phyloP scores from a whole-genome alignment of 805 yeast genomes.

The Candida mattraensis region DNA sequence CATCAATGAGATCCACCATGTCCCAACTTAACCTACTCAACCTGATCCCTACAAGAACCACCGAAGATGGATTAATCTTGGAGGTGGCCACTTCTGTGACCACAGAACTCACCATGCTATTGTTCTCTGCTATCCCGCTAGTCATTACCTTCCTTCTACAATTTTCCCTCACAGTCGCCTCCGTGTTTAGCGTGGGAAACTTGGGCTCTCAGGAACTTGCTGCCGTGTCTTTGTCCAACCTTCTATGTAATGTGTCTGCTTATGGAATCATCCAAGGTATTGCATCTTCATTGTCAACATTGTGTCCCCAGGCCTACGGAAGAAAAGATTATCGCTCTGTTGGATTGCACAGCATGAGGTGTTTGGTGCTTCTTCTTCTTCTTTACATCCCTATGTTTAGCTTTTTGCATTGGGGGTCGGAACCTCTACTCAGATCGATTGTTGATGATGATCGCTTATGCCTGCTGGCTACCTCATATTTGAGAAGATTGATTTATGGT shows the following conservation, averaged over 20 bases:
- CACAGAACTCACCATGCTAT: slow-evolving; percentile 40
- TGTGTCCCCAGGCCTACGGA: slow-evolving; percentile 63
- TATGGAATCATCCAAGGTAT: slow-evolving; percentile 58
- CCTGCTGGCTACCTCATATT: slow-evolving; percentile 46
- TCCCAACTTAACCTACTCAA: slow-evolving; percentile 16
- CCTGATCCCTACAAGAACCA: slow-evolving; percentile 24
- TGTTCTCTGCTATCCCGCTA: slow-evolving; percentile 47
- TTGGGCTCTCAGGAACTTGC: slow-evolving; percentile 58
- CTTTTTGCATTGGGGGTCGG: slow-evolving; percentile 41
- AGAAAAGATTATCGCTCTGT: slow-evolving; percentile 50
- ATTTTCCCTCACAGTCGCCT: slow-evolving; percentile 52
- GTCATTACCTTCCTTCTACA: slow-evolving; percentile 55
- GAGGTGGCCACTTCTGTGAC: slow-evolving; percentile 43
- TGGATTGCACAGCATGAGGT: slow-evolving; percentile 50
- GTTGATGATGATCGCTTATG: slow-evolving; percentile 51
- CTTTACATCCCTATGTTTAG: slow-evolving; percentile 41
- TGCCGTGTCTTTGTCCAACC: slow-evolving; percentile 57
- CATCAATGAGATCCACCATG: slow-evolving; percentile 26
- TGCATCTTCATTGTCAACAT: slow-evolving; percentile 56
- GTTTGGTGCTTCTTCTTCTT: slow-evolving; percentile 44
- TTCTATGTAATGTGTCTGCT: slow-evolving; percentile 56
- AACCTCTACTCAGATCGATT: slow-evolving; percentile 31
- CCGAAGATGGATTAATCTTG: slow-evolving; percentile 25
- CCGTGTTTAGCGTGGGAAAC: slow-evolving; percentile 58
- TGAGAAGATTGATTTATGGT: slow-evolving; percentile 48